A percentile compares a stretch with the other conserved stretches of the same genome.
Conservation (phyloP, 768 basidiomycete species). For the Cyclocybe aegerita region DNA sequence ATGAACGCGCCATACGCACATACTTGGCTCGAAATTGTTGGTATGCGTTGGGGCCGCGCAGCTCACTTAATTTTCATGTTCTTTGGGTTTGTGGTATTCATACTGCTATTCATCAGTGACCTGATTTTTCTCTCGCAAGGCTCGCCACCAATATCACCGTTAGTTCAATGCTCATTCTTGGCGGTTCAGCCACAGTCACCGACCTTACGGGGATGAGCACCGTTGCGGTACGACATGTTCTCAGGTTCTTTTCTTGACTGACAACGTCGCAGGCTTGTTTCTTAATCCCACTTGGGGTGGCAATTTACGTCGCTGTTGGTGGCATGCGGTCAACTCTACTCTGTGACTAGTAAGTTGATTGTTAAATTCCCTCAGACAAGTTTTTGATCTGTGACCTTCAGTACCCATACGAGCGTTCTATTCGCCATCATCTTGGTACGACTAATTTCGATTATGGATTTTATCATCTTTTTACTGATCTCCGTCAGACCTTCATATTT, state of each 20-base stretch:
- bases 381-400: conserved; percentile 22
- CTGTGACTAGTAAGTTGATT: conserved; percentile 71
- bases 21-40: conserved; percentile 89
- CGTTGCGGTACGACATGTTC: conserved; percentile 52
- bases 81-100: conserved; percentile 56
- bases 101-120: neutral
- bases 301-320: conserved; percentile 85
- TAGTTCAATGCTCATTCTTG: conserved; percentile 80
- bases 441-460: no score
- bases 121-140: conserved; percentile 25
- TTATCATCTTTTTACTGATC: no score
- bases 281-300: conserved; percentile 84
- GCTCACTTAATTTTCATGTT: conserved; percentile 88
- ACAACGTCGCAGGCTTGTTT: conserved; percentile 65
- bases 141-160: conserved; percentile 90
- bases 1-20: conserved; percentile 86
- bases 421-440: conserved; percentile 74
- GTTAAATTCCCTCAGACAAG: neutral
- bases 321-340: conserved; percentile 85
- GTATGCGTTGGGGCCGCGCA: conserved; percentile 71
- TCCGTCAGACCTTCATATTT: conserved; percentile 47
- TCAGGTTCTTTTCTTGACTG: neutral
- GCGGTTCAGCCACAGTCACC: conserved; percentile 85
- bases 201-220: conserved; percentile 89
- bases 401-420: conserved; percentile 84